Evolutionary conservation across 495 filamentous ascomycete genomes (phyloP), one percentile per base, ranked within the genome.

Genomic region (Chaetomium fimeti): DNA sequence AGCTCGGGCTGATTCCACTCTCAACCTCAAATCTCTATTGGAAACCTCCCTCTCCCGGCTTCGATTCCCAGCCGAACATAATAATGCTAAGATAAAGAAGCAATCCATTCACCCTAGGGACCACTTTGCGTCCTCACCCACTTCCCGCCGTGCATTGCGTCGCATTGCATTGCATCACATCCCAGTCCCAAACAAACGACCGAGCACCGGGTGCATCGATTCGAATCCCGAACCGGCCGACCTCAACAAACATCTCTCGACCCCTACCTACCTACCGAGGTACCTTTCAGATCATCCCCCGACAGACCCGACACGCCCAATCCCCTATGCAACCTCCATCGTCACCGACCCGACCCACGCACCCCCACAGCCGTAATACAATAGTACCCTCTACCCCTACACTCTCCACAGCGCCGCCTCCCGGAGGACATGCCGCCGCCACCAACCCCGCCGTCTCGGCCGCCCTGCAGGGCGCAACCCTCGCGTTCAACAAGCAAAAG

Each of bases 381-480:
- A 59, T 43, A 24, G 54, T 43, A 57, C 32, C 52, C 20, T 11
- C 20, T 6, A 20, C 9, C 45, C 60, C 45, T n/a, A n/a, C 57
- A 27, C 28, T 57, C 32, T 36, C 51, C 2, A 56, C 63, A 36
- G 8, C 49, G 49, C 64, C 27, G 18, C 8, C 12, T 5, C n/a
- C n/a, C n/a, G n/a, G n/a, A n/a, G 25, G 32, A 15, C 51, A 15
- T 16, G 61, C 66, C 36, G 29, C 62, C 8, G 49, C 25, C 18
- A 63, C 52, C 28, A 60, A 48, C 48, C 20, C 66, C 1, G 62
- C 68, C 7, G 49, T 62, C 16, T 54, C 76, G 12, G 71, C 78
- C n/a, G 79, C 79, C 52, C 63, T 82, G 64, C 78, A 78, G 62
- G 80, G 80, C 53, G 80, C 80, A 16, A 79, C 74, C 0, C 72